Evolutionary conservation across 495 filamentous ascomycete species (phyloP).

Genomic region (Penicillium egyptiacum): DNA sequence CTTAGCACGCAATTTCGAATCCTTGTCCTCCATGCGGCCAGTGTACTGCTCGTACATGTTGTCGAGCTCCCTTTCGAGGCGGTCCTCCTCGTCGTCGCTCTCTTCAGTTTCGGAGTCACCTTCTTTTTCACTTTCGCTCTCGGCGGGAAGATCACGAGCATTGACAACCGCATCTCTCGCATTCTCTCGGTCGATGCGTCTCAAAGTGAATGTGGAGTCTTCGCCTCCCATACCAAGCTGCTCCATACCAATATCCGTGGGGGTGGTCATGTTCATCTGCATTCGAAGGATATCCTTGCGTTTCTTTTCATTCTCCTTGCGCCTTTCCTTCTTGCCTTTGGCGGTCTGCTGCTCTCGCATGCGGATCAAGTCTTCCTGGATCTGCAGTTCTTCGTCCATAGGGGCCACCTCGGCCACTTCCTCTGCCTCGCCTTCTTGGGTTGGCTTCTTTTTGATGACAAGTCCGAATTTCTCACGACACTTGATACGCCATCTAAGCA

Average conservation of each 20-base stretch:
- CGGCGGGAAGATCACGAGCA: conserved; percentile 68
- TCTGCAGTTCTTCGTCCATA: conserved; percentile 91
- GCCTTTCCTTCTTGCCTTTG: conserved; percentile 74
- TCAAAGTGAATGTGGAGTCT: conserved; percentile 80
- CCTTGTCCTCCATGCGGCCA: conserved; percentile 70
- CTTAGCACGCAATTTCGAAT: conserved; percentile 87
- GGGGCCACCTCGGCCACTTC: conserved; percentile 75
- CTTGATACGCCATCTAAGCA: conserved; percentile 90
- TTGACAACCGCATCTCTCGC: conserved; percentile 68
- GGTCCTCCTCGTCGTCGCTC: conserved; percentile 77
- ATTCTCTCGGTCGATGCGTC: conserved; percentile 70
- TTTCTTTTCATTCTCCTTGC: conserved; percentile 86
- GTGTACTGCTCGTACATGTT: conserved; percentile 81
- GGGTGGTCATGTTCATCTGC: conserved; percentile 95
- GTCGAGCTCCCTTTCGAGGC: conserved; percentile 81
- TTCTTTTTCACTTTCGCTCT: conserved; percentile 56
- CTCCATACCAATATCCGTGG: conserved; percentile 94
- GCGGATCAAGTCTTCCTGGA: conserved; percentile 81
- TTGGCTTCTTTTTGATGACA: conserved; percentile 61
- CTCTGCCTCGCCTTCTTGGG: conserved; percentile 57
- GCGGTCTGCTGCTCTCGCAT: conserved; percentile 73
- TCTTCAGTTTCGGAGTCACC: conserved; percentile 60
- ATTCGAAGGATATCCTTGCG: conserved; percentile 86
- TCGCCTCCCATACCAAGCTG: conserved; percentile 74
- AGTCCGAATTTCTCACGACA: conserved; percentile 92